Evolutionary conservation across 2,329 filamentous ascomycete species (phyloP).

Genomic region (Alternaria dauci): DNA sequence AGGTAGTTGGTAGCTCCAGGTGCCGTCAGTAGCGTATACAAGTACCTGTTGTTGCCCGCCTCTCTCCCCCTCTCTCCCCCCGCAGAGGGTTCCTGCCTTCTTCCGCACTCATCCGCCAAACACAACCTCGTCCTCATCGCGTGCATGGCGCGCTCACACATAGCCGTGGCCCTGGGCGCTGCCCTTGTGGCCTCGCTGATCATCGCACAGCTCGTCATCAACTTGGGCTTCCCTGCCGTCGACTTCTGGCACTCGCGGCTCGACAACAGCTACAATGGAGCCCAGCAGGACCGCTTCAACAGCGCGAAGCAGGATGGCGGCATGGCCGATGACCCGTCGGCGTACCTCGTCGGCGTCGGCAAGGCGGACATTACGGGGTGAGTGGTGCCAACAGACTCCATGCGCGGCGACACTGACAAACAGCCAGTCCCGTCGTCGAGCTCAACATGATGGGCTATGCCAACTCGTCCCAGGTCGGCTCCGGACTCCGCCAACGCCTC

Average conservation of each 20-base stretch:
- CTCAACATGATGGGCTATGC: slow-evolving; percentile 94
- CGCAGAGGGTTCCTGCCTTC: slow-evolving; percentile 6
- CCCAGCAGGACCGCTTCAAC: slow-evolving; percentile 36
- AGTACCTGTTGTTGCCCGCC: slow-evolving; percentile 3
- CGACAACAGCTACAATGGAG: slow-evolving; percentile 32
- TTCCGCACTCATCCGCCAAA: slow-evolving; percentile 26
- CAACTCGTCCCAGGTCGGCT: slow-evolving; percentile 80
- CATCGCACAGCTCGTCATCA: slow-evolving; percentile 45
- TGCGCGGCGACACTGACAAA: slow-evolving; percentile 18
- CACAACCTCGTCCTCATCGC: slow-evolving; percentile 18
- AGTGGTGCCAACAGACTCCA: not conserved
- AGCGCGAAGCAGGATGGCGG: slow-evolving; percentile 41
- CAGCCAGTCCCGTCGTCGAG: slow-evolving; percentile 78
- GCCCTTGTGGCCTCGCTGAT: slow-evolving; percentile 47
- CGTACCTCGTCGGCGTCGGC: slow-evolving; percentile 72
- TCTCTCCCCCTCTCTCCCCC: too few relatives aligned
- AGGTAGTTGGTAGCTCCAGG: not conserved
- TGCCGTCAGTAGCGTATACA: slow-evolving; percentile 10
- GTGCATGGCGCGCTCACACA: slow-evolving; percentile 52
- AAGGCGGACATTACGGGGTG: slow-evolving; percentile 78
- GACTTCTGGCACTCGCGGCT: slow-evolving; percentile 49
- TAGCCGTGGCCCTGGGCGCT: slow-evolving; percentile 49
- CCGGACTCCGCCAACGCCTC: slow-evolving; percentile 84
- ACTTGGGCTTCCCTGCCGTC: slow-evolving; percentile 46
- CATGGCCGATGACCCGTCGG: slow-evolving; percentile 50